Evolutionary conservation across 768 basidiomycete genomes (phyloP).

Genomic region (Mycena rebaudengoi): DNA sequence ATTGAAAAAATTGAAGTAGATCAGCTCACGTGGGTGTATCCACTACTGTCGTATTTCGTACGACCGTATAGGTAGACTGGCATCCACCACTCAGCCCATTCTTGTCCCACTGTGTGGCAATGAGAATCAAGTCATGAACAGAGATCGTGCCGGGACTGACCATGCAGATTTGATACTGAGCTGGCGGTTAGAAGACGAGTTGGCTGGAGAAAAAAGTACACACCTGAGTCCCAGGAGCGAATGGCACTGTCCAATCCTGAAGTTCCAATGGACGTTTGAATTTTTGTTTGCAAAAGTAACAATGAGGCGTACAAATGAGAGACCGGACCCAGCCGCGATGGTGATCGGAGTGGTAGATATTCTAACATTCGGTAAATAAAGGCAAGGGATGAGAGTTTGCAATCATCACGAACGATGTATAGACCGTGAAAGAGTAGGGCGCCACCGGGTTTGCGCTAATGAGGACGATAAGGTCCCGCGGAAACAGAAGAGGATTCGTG

Average conservation of each 20-base stretch:
- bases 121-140: not conserved
- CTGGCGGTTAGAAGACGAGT: not conserved
- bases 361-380: constrained; percentile 32
- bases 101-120: constrained; percentile 47
- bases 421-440: constrained; percentile 60
- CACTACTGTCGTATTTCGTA: constrained; percentile 45
- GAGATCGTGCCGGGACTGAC: too few relatives aligned
- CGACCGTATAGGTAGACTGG: constrained; percentile 57
- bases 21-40: constrained; percentile 39
- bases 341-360: constrained; percentile 52
- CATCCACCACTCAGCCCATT: constrained; percentile 62
- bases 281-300: not conserved
- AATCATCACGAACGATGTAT: constrained; percentile 48
- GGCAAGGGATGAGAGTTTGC: too few relatives aligned
- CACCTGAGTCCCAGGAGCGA: constrained; percentile 54
- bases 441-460: constrained; percentile 53
- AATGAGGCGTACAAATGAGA: constrained; percentile 38
- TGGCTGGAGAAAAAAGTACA: not conserved
- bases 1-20: not conserved
- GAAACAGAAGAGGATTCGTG: not conserved
- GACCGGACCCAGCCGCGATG: constrained; percentile 47
- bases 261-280: too few relatives aligned
- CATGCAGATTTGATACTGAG: constrained; percentile 67
- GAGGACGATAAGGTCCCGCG: not conserved
- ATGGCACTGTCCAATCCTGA: constrained; percentile 61